Evolutionary conservation across 345 rosid species (phyloP), one percentile per base, ranked within the genome.

Genomic region (Citropsis articulata): DNA sequence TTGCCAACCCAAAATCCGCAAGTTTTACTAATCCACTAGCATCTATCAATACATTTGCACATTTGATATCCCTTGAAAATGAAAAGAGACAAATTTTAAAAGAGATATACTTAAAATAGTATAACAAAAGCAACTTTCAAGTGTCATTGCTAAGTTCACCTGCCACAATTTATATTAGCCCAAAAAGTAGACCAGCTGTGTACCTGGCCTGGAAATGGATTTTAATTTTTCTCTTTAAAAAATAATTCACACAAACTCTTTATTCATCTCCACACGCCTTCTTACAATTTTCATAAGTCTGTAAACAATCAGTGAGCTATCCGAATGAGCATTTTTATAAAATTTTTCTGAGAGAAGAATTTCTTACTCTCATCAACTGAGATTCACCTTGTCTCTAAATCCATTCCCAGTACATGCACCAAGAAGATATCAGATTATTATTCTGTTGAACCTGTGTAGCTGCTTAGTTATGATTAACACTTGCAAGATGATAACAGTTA

Each of bases 1-100:
- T 92, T 48, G 99, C 99, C 86, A 95, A 85, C 48, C 99, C 98
- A 85, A 95, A 95, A 84, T 95, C 99, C 63, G 98, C 94, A 85
- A 95, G 98, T 85, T 93, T 95, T 25, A 95, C 96, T 0, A 84
- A 91, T 63, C 98, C 98, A 85, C 66, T 84, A 1, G 87, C 85
- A 81, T 92, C 93, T 38, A 95, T 94, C 85, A 95, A 81, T 79
- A 95, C 86, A 81, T 93, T 95, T 76, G 94, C 94, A 79, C 99
- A 93, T 81, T 93, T 95, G 56, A 95, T 84, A 79, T 95, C 99
- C 94, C 99, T 95, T 70, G 18, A 80, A 65, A 31, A 75, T 56
- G 9, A 24, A 65, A 68, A 42, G 24, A 33, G 36, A 83, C n/a
- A 27, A 79, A 76, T 48, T 62, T 68, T 13, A 25, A 31, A 30